Conservation (phyloP, 2,329 filamentous ascomycete genomes). For the Penicillium sp. region DNA sequence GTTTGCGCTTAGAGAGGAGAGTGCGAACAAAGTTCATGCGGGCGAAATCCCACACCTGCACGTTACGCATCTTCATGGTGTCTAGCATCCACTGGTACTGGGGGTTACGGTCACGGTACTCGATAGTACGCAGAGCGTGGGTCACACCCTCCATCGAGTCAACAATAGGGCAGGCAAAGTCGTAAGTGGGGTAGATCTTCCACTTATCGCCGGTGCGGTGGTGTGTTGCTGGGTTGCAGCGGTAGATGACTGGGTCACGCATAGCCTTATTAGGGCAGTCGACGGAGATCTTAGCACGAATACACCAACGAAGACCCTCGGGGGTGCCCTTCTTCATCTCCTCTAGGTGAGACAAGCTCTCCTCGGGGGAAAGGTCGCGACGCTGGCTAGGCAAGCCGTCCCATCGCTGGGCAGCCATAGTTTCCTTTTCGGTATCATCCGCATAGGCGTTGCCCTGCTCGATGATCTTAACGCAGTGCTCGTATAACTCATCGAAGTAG, state of each 20-base stretch:
- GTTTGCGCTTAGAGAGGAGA: constrained; percentile 45
- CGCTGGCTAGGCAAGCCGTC: constrained; percentile 72
- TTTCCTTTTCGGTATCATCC: constrained; percentile 84
- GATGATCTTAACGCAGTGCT: constrained; percentile 75
- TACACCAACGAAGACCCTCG: constrained; percentile 76
- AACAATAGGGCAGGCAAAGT: constrained; percentile 57
- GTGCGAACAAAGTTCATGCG: constrained; percentile 47
- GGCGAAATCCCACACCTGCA: constrained; percentile 46
- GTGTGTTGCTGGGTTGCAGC: constrained; percentile 65
- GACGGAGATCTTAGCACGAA: constrained; percentile 85
- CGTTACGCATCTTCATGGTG: constrained; percentile 38
- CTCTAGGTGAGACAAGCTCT: constrained; percentile 76
- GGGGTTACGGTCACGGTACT: constrained; percentile 47
- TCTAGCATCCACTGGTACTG: constrained; percentile 47
- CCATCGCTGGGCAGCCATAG: constrained; percentile 76
- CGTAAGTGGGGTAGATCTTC: constrained; percentile 61
- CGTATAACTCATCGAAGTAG: constrained; percentile 87
- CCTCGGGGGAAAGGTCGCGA: constrained; percentile 68
- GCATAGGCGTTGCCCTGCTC: constrained; percentile 82
- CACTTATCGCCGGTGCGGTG: constrained; percentile 56
- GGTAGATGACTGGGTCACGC: constrained; percentile 93
- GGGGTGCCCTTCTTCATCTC: constrained; percentile 84
- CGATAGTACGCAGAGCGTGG: constrained; percentile 56
- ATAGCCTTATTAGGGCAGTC: constrained; percentile 92
- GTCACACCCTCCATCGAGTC: constrained; percentile 57